These are phyloP conservation scores for Scleromitrula shiraiana DNA, from an alignment of 2,329 filamentous ascomycete genomes.

Conservation along the genomic window DNA sequence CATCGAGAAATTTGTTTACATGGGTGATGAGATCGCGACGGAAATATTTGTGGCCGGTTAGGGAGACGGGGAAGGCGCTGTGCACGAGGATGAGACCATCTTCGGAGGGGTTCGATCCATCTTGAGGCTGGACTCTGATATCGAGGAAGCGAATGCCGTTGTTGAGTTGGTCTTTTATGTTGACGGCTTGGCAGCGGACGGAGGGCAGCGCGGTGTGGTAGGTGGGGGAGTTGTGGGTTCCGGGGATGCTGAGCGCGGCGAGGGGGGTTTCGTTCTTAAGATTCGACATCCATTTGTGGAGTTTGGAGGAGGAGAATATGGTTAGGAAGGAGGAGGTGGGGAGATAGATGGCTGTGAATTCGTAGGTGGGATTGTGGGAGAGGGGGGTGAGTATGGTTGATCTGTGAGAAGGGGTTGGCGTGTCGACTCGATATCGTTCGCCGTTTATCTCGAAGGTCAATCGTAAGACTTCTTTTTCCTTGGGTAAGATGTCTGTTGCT, in stretches of 20 bases:
- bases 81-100: slow-evolving; percentile 78
- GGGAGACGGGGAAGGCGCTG: slow-evolving; percentile 77
- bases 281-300: slow-evolving; percentile 73
- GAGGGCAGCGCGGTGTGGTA: slow-evolving; percentile 79
- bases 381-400: slow-evolving; percentile 54
- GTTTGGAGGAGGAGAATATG: slow-evolving; percentile 63
- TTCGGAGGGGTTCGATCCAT: slow-evolving; percentile 46
- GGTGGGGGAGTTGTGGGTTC: slow-evolving; percentile 91
- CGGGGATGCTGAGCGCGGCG: slow-evolving; percentile 79
- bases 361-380: slow-evolving; percentile 41
- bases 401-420: slow-evolving; percentile 52
- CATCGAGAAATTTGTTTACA: slow-evolving; percentile 66
- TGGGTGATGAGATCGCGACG: slow-evolving; percentile 60
- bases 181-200: slow-evolving; percentile 83
- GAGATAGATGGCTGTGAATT: slow-evolving; percentile 61
- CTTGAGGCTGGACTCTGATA: slow-evolving; percentile 66
- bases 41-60: slow-evolving; percentile 76
- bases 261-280: slow-evolving; percentile 66
- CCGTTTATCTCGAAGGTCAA: slow-evolving; percentile 62
- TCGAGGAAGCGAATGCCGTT: slow-evolving; percentile 95
- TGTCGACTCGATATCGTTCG: slow-evolving; percentile 64
- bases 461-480: slow-evolving; percentile 59
- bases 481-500: slow-evolving; percentile 52
- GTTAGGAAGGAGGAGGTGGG: slow-evolving; percentile 46
- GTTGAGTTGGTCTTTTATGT: slow-evolving; percentile 67